These are phyloP conservation scores for Aurantiochytrium sp. DNA, from an alignment of 108 stramenopile species.

Conservation along the genomic window DNA sequence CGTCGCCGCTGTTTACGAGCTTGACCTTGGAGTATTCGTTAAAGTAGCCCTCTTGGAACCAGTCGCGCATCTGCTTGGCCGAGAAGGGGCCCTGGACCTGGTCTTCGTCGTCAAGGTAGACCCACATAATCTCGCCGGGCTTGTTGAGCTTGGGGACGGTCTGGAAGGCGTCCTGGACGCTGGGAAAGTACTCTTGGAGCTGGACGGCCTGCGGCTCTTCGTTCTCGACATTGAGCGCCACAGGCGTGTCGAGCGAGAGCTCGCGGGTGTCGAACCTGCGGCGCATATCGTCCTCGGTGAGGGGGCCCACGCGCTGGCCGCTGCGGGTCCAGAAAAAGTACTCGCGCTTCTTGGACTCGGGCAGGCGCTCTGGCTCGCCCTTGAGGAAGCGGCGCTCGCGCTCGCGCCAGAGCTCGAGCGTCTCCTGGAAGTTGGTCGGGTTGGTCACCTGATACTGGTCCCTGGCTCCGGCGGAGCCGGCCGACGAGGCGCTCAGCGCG, in stretches of 20 bases:
- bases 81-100: slow-evolving; percentile 82
- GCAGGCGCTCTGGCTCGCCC: slow-evolving; percentile 25
- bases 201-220: background rate
- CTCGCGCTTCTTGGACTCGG: background rate
- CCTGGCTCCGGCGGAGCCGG: background rate
- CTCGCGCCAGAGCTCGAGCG: slow-evolving; percentile 21
- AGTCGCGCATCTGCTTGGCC: slow-evolving; percentile 90
- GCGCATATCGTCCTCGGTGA: slow-evolving; percentile 14
- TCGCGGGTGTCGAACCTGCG: background rate
- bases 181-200: background rate
- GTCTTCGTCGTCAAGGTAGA: slow-evolving; percentile 47
- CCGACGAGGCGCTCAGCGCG: background rate
- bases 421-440: background rate
- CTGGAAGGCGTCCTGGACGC: background rate
- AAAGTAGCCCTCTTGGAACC: slow-evolving; percentile 95
- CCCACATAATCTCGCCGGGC: slow-evolving; percentile 38
- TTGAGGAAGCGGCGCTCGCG: slow-evolving; percentile 21
- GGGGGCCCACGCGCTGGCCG: background rate
- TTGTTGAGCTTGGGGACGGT: background rate
- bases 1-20: slow-evolving; percentile 67
- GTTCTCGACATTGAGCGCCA: background rate
- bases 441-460: slow-evolving; percentile 26
- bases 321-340: slow-evolving; percentile 25
- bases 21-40: slow-evolving; percentile 73
- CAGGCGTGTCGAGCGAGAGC: slow-evolving; percentile 16